Base-by-base conservation (phyloP, 768 basidiomycete genomes). In the Xanthoconium purpureum region DNA sequence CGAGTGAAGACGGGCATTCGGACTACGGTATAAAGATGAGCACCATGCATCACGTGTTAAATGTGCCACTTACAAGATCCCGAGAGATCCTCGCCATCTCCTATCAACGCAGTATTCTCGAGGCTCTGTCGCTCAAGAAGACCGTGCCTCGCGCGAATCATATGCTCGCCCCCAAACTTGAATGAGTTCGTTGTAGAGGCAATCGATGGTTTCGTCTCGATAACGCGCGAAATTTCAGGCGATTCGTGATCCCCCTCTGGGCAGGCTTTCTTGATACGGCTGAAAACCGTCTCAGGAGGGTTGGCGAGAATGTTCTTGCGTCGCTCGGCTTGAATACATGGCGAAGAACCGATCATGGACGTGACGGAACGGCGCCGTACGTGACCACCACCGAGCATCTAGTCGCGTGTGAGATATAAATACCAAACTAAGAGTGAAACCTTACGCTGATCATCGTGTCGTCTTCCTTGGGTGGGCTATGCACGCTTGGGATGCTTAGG, bases 361-460 rank as follows among this genome's bases (percentile, higher is more conserved):
- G 80, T 83, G 11, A 89, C 74, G 0, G 90, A 90, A 13, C 78
- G 73, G 33, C 89, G 83, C 32, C 85, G 83, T 50, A 88, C 83
- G 51, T 83, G 87, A 3, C 87, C 89, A 51, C 88, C 90, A 47
- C 86, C 89, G 35, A 91, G 73, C 89, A 92, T 91, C 87, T 89
- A 57, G 1, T 38, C 7, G n/a, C 45, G 10, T 28, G 39, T 55
- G 29, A 55, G 50, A 28, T 12, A 58, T 52, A 20, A 47, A 30
- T 53, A 29, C 3, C 29, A 38, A 49, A 33, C 5, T 12, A 5
- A 15, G 9, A 33, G 11, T 3, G 20, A n/a, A 29, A 8, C 73
- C 84, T 65, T 69, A 89, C 88, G 38, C 81, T 82, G 46, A 91
- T 86, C 88, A 91, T 89, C 0, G 91, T 91, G 61, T 91, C 89